Base-by-base conservation (phyloP, 2,329 filamentous ascomycete genomes). In the Pseudonectria buxi region DNA sequence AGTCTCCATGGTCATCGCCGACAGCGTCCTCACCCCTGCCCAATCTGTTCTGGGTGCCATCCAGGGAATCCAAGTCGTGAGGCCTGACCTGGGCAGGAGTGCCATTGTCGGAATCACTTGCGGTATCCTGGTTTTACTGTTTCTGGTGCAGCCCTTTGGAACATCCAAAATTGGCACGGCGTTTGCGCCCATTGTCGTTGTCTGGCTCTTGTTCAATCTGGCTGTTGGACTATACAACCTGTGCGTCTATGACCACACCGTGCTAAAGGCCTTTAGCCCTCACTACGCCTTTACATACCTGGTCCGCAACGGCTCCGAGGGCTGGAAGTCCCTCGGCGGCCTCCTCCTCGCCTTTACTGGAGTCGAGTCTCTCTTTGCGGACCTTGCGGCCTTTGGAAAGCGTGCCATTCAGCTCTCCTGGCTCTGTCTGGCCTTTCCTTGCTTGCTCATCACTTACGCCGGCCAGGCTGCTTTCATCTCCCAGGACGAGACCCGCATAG, bases 351-450 rank as follows among this genome's bases (percentile, higher is more conserved):
- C 79, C 3, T 88, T 89, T 50, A 88, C 84, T 2, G 83, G 80
- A 13, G 81, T 85, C n/a, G 84, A 88, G 55, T 82, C 83, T 2
- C 66, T 89, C 1, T 89, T 87, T 52, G 83, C 84, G 4, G 83
- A 89, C 49, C 66, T 89, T 6, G 84, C 83, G 24, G 84, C 84
- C 14, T 89, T 89, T 56, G 76, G 73, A 56, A 70, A 74, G 48
- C 65, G 72, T 28, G 82, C 84, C 1, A 78, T 89, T 33, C 83
- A 86, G 53, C 66, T 88, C 12, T 81, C 74, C 28, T 89, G 84
- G 84, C 63, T 87, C 4, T 66, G 68, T 33, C 78, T 78, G 46
- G 72, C 74, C 3, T 84, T 78, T 42, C 85, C 85, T 0, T 86
- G 81, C 49, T 65, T 72, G 32, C 55, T 83, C 2, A 55, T 83